Percentiles rank a stretch among this genome's conserved stretches.
Conservation (phyloP, 768 basidiomycete genomes). For the Mycena albidolilacea region DNA sequence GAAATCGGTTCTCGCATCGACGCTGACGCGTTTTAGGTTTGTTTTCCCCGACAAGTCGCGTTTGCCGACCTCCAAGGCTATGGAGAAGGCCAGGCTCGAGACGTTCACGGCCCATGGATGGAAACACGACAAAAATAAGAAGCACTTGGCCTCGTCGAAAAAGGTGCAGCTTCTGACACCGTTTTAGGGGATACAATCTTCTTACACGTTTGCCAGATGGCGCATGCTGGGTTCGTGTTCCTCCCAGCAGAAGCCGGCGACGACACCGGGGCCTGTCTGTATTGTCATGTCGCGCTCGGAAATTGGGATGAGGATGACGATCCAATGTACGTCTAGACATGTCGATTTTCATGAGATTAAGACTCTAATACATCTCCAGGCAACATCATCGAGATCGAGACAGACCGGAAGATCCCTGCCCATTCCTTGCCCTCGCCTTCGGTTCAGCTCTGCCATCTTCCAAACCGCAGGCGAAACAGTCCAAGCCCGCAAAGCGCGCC, state of each 20-base stretch:
- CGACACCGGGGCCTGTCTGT: conserved; percentile 89
- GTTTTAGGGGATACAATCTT: background rate
- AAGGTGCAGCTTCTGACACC: conserved; percentile 60
- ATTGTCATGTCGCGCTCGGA: conserved; percentile 83
- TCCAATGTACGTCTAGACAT: conserved; percentile 76
- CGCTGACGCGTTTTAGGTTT: conserved; percentile 60
- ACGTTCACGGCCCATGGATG: conserved; percentile 74
- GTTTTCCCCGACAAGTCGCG: conserved; percentile 71
- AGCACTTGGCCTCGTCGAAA: conserved; percentile 79
- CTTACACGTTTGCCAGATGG: conserved; percentile 70
- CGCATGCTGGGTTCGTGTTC: conserved; percentile 90
- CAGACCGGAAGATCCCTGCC: conserved; percentile 60
- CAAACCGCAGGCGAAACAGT: conserved; percentile 46
- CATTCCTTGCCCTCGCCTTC: conserved; percentile 55
- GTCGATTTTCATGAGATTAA: background rate
- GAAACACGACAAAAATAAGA: conserved; percentile 75
- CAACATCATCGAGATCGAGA: conserved; percentile 83
- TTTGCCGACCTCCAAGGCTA: conserved; percentile 73
- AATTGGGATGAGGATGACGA: conserved; percentile 93
- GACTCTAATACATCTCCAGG: conserved; percentile 53
- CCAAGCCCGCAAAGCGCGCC: conserved; percentile 45
- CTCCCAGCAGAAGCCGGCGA: conserved; percentile 77
- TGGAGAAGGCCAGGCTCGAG: conserved; percentile 81
- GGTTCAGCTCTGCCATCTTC: conserved; percentile 49
- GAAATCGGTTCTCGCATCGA: background rate